Evolutionary conservation across 2,329 filamentous ascomycete species (phyloP), one percentile per base, ranked within the genome.

Genomic region (Claviceps lovelessii): DNA sequence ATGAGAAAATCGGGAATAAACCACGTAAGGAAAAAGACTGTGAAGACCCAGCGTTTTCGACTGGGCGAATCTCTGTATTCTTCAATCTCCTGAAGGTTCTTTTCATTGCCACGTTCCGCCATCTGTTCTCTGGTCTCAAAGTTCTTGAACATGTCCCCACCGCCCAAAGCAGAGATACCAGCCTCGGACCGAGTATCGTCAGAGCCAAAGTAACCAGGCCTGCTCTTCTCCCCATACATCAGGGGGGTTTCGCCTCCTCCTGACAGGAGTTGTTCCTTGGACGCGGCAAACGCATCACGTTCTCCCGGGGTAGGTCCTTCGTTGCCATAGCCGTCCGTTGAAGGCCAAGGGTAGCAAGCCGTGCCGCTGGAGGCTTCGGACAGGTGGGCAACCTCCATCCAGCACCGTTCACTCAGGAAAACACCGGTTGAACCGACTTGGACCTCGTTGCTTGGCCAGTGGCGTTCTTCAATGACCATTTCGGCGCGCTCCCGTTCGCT

Each of bases 121-220:
- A 98, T 89, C 66, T 95, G 88, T 67, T 94, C 87, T 59, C 89
- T 82, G 7, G 91, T 96, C 61, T 97, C 91, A 8, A 97, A 77
- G 63, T 96, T 95, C 65, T 90, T 88, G 77, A 98, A 98, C 91
- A 98, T 95, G 67, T 98, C 93, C 8, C 93, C 90, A 53, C 81
- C 87, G 50, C 90, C 87, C 66, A 95, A 86, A 6, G 88, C 90
- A n/a, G 91, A 96, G 2, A 79, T 86, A 4, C 90, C 91, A 8
- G 91, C 90, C 52, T 98, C 93, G 35, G 93, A 97, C 47, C 90
- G 88, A 8, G 84, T 76, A 66, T 98, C 93, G 56, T 95, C 90
- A 56, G 71, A 75, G 53, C 85, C 86, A 63, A 96, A 96, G 66
- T 95, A 96, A 28, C 84, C 86, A 2, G 79, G 84, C 57, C 84